Conservation (phyloP, 805 yeast genomes). For the Candida sonorensis region DNA sequence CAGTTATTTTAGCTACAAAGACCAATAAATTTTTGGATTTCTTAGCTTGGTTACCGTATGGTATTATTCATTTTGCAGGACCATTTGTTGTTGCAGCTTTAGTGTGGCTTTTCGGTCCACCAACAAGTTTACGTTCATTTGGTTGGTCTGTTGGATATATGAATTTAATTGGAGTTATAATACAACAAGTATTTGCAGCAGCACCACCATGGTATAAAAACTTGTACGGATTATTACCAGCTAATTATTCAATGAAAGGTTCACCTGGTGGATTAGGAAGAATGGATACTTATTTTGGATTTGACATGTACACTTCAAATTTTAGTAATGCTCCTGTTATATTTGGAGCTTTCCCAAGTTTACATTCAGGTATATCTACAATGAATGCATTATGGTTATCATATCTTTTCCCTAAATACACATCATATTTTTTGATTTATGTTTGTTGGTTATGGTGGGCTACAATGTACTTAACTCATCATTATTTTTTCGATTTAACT, state of each 20-base stretch:
- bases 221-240: conserved; percentile 76
- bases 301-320: conserved; percentile 74
- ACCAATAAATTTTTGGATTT: conserved; percentile 63
- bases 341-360: conserved; percentile 68
- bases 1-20: conserved; percentile 72
- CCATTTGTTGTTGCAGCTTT: conserved; percentile 81
- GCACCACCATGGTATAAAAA: conserved; percentile 97
- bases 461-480: conserved; percentile 97
- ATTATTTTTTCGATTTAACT: conserved; percentile 84
- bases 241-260: conserved; percentile 83
- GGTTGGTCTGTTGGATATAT: conserved; percentile 92
- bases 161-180: conserved; percentile 77
- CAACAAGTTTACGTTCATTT: conserved; percentile 72
- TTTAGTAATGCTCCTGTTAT: conserved; percentile 83
- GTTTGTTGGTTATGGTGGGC: conserved; percentile 98
- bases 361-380: conserved; percentile 88
- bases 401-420: conserved; percentile 68
- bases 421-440: conserved; percentile 60
- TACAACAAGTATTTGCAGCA: conserved; percentile 77
- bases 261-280: conserved; percentile 91
- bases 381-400: conserved; percentile 83
- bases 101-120: conserved; percentile 84
- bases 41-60: conserved; percentile 94
- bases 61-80: conserved; percentile 75
- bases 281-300: conserved; percentile 69